Conservation (phyloP, 768 basidiomycete genomes). For the Lactarius tabidus region DNA sequence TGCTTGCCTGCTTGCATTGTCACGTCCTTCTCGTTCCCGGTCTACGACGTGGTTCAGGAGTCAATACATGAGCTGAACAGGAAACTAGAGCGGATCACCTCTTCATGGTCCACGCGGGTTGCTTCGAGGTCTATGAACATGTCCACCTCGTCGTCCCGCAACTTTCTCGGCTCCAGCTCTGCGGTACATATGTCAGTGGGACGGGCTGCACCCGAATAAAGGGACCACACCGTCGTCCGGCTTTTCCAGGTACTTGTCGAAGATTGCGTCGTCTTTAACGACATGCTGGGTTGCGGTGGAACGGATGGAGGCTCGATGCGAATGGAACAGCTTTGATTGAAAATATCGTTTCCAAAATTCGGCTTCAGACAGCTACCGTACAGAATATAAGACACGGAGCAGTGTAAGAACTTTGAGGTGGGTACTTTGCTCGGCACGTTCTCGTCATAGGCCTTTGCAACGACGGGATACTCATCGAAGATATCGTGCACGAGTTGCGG, state of each 20-base stretch:
- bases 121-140: constrained; percentile 83
- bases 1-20: constrained; percentile 97
- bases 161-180: constrained; percentile 77
- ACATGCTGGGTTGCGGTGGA: constrained; percentile 80
- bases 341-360: constrained; percentile 98
- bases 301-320: constrained; percentile 88
- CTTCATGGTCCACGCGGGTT: constrained; percentile 85
- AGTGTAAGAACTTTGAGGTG: neutral
- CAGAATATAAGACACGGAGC: constrained; percentile 5
- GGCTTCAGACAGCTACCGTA: constrained; percentile 71
- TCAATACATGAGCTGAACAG: constrained; percentile 2
- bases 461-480: constrained; percentile 96
- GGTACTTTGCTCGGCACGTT: constrained; percentile 84
- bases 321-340: constrained; percentile 91
- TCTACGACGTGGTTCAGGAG: constrained; percentile 41
- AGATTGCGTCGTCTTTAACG: constrained; percentile 87
- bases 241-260: constrained; percentile 94
- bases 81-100: constrained; percentile 43
- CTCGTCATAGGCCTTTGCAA: constrained; percentile 86
- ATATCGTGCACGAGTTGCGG: constrained; percentile 92
- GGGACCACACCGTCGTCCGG: constrained; percentile 80
- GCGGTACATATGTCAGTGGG: constrained; percentile 9
- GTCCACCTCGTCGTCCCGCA: constrained; percentile 62
- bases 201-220: neutral
- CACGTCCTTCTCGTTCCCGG: constrained; percentile 82